These are phyloP conservation scores for Syncephalastrum sp. DNA, from an alignment of 371 early-diverging fungal species.

Conservation along the genomic window DNA sequence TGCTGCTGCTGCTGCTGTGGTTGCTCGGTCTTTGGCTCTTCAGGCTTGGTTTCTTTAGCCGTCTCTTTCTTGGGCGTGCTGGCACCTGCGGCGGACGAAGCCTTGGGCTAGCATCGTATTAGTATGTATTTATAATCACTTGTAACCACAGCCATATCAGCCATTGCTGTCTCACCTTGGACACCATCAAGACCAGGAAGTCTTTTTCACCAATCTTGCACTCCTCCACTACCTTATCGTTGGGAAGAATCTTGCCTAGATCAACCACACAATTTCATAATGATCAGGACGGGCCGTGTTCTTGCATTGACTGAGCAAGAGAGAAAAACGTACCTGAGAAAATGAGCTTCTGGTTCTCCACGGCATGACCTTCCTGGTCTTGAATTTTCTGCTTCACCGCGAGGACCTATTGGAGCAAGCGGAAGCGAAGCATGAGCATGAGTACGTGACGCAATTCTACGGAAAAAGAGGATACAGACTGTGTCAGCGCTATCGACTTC, in stretches of 20 bases:
- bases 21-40: constrained; percentile 4
- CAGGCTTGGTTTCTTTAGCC: constrained; percentile 6
- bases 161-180: constrained; percentile 62
- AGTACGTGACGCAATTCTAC: neutral
- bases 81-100: constrained; percentile 26
- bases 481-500: constrained; percentile 77
- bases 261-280: neutral
- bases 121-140: neutral
- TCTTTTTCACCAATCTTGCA: constrained; percentile 86
- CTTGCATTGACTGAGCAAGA: neutral
- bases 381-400: constrained; percentile 81
- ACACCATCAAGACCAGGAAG: constrained; percentile 93
- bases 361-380: constrained; percentile 65
- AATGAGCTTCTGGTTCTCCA: constrained; percentile 83
- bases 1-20: neutral
- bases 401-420: constrained; percentile 47
- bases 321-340: constrained; percentile 59
- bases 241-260: constrained; percentile 86
- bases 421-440: neutral
- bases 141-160: neutral
- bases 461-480: constrained; percentile 37
- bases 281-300: neutral
- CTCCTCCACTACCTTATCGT: constrained; percentile 76
- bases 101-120: constrained; percentile 49
- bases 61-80: constrained; percentile 21